Evolutionary conservation across 2,329 filamentous ascomycete species (phyloP).

Genomic region (Curvularia lunata): DNA sequence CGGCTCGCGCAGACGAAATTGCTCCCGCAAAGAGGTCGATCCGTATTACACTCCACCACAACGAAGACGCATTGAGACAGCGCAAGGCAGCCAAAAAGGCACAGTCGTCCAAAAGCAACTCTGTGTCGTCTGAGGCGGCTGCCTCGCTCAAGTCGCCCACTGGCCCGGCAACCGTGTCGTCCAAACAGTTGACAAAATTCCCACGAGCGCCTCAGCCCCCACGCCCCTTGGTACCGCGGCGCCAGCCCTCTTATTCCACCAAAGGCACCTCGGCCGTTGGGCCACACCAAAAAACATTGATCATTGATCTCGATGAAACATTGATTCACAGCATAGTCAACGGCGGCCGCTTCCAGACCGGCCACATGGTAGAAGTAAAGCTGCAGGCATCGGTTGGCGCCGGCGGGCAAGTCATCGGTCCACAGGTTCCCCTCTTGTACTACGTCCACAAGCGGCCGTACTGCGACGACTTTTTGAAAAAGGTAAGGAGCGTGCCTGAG

Average conservation of each 20-base stretch:
- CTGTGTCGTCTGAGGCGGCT: slow-evolving; percentile 55
- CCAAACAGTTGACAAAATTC: slow-evolving; percentile 79
- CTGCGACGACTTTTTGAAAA: slow-evolving; percentile 94
- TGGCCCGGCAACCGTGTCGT: slow-evolving; percentile 67
- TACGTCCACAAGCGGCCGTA: slow-evolving; percentile 98
- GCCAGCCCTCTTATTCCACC: slow-evolving; percentile 82
- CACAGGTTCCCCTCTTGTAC: slow-evolving; percentile 95
- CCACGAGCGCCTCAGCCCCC: slow-evolving; percentile 89
- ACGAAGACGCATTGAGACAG: slow-evolving; percentile 75
- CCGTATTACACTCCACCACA: slow-evolving; percentile 86
- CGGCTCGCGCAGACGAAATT: slow-evolving; percentile 65
- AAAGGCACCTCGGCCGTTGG: slow-evolving; percentile 44
- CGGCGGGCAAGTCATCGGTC: slow-evolving; percentile 72
- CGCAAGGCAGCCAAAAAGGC: slow-evolving; percentile 73
- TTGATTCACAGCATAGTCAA: slow-evolving; percentile 98
- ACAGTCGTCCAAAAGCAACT: slow-evolving; percentile 44
- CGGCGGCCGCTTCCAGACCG: slow-evolving; percentile 91
- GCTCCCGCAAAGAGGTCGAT: slow-evolving; percentile 78
- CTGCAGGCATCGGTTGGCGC: slow-evolving; percentile 74
- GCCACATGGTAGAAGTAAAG: slow-evolving; percentile 98
- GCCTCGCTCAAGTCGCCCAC: slow-evolving; percentile 90
- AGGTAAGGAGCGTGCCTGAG: slow-evolving; percentile 57
- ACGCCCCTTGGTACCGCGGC: slow-evolving; percentile 83
- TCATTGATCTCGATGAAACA: slow-evolving; percentile 95
- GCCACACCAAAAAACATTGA: slow-evolving; percentile 80